Conservation (phyloP, 2,329 filamentous ascomycete genomes). For the Colletotrichum liaoningense region DNA sequence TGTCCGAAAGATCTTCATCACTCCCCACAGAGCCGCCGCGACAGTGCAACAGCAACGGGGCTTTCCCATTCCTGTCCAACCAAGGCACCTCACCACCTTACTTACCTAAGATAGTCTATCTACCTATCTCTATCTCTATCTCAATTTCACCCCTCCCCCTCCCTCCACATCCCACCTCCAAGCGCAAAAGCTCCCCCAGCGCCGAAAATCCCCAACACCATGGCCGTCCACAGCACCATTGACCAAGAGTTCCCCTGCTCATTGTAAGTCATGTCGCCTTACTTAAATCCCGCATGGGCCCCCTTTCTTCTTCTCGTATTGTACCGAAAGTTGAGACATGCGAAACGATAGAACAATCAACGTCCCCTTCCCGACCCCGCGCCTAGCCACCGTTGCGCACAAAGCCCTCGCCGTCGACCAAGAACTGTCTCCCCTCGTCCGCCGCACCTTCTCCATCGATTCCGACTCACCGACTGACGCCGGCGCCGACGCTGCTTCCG, state of each 20-base stretch:
- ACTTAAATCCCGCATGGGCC: constrained; percentile 37
- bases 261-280: constrained; percentile 59
- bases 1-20: not conserved
- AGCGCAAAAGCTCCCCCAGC: not conserved
- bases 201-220: constrained; percentile 42
- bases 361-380: constrained; percentile 83
- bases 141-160: constrained; percentile 3
- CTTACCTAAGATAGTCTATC: not conserved
- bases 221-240: constrained; percentile 46
- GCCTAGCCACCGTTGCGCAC: constrained; percentile 81
- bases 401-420: constrained; percentile 84
- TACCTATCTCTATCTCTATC: not conserved
- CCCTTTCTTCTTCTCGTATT: not conserved
- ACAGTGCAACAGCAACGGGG: not conserved
- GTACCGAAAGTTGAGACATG: constrained; percentile 18
- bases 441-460: constrained; percentile 72
- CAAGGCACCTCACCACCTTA: not conserved
- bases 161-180: not conserved
- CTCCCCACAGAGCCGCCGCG: not conserved
- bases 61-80: not conserved
- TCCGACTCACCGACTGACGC: not conserved
- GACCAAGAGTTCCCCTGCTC: constrained; percentile 71
- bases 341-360: constrained; percentile 70
- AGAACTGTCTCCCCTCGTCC: constrained; percentile 88
- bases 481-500: constrained; percentile 43